A percentile compares a stretch with the other conserved stretches of the same genome.
These are phyloP conservation scores for Termitomyces sp. DNA, from an alignment of 768 basidiomycete genomes.

Conservation along the genomic window DNA sequence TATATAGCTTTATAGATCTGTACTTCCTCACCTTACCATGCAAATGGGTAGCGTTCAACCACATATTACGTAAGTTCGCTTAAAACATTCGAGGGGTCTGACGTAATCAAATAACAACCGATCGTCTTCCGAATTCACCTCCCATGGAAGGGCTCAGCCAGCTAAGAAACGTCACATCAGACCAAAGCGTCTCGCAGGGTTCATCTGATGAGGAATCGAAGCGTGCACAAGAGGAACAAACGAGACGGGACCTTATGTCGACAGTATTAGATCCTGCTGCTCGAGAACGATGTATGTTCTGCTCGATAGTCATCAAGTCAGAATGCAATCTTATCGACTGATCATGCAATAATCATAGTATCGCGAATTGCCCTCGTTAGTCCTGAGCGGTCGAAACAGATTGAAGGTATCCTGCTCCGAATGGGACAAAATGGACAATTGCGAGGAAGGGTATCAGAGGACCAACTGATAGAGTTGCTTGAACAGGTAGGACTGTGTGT, in stretches of 20 bases:
- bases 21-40: too few species aligned
- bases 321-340: neutral
- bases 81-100: neutral
- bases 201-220: neutral
- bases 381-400: conserved; percentile 72
- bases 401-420: conserved; percentile 70
- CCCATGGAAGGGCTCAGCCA: conserved; percentile 11
- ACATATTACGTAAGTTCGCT: too few species aligned
- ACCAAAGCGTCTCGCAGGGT: conserved; percentile 1
- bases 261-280: conserved; percentile 75
- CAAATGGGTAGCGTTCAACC: too few species aligned
- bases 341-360: conserved; percentile 40
- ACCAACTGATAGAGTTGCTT: conserved; percentile 77
- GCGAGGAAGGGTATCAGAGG: conserved; percentile 68
- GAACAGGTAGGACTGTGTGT: conserved; percentile 58
- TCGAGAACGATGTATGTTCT: conserved; percentile 67
- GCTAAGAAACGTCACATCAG: conserved; percentile 1
- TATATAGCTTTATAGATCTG: too few species aligned
- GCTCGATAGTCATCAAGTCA: conserved; percentile 16
- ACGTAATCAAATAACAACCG: neutral
- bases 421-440: conserved; percentile 86
- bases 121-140: neutral
- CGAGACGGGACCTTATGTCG: conserved; percentile 70
- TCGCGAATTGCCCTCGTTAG: conserved; percentile 85
- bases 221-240: conserved; percentile 40